A percentile compares a stretch with the other conserved stretches of the same genome.
These are phyloP conservation scores for Lactifluus hygrophoroides DNA, from an alignment of 768 basidiomycete genomes.

Conservation along the genomic window DNA sequence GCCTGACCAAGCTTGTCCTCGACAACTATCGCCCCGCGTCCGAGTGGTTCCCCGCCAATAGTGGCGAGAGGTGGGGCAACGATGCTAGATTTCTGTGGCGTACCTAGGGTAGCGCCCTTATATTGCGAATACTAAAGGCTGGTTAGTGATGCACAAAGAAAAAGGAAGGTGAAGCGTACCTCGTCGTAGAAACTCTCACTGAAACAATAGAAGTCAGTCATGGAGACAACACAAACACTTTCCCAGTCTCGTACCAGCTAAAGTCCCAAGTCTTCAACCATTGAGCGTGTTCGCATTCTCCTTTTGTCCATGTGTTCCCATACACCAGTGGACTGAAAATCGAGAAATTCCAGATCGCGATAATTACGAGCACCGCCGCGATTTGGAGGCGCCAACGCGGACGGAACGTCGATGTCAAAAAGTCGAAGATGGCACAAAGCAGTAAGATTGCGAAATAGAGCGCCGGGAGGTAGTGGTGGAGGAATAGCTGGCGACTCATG, in stretches of 20 bases:
- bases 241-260: slow-evolving; percentile 49
- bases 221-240: background rate
- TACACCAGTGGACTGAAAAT: slow-evolving; percentile 80
- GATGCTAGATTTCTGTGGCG: slow-evolving; percentile 31
- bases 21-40: slow-evolving; percentile 47
- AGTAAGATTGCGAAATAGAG: slow-evolving; percentile 89
- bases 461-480: slow-evolving; percentile 97
- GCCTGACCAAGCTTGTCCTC: slow-evolving; percentile 32
- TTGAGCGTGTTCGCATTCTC: slow-evolving; percentile 62
- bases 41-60: slow-evolving; percentile 45
- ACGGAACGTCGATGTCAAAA: slow-evolving; percentile 68
- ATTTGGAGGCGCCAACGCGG: slow-evolving; percentile 75
- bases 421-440: slow-evolving; percentile 71
- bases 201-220: slow-evolving; percentile 3
- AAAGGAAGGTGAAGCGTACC: slow-evolving; percentile 35
- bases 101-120: slow-evolving; percentile 28
- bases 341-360: slow-evolving; percentile 71
- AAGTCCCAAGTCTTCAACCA: slow-evolving; percentile 98
- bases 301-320: slow-evolving; percentile 80
- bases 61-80: slow-evolving; percentile 32
- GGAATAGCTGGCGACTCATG: slow-evolving; percentile 94
- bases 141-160: background rate
- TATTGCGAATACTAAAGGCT: slow-evolving; percentile 51
- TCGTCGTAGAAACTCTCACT: slow-evolving; percentile 64
- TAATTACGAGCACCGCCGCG: slow-evolving; percentile 59